Conservation (phyloP, 2,329 filamentous ascomycete species). For the Xylariomycetidae sp. region DNA sequence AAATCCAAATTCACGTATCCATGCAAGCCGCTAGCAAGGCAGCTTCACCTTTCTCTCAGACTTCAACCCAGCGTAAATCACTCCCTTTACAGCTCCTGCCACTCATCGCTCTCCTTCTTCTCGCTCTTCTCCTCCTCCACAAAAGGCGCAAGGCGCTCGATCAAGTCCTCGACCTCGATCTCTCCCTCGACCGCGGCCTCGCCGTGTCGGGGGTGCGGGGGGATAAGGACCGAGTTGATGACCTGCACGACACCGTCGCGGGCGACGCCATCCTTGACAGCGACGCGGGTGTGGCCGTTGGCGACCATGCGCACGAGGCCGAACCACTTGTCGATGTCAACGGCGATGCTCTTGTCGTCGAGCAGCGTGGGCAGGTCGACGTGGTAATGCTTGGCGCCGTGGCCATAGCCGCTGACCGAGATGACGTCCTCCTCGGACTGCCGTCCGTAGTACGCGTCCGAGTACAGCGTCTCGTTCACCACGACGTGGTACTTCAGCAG, state of each 20-base stretch:
- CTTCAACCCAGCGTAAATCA: too few relatives aligned
- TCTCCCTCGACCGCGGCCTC: slow-evolving; percentile 44
- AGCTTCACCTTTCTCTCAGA: too few relatives aligned
- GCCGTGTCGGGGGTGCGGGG: slow-evolving; percentile 51
- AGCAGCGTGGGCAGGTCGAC: slow-evolving; percentile 70
- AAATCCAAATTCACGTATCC: too few relatives aligned
- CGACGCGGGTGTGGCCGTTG: slow-evolving; percentile 65
- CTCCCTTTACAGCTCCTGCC: not conserved
- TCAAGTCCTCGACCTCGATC: slow-evolving; percentile 16
- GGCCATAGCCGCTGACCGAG: slow-evolving; percentile 13
- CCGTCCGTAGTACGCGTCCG: slow-evolving; percentile 66
- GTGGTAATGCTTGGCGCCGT: slow-evolving; percentile 44
- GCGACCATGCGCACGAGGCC: slow-evolving; percentile 66
- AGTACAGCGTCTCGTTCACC: slow-evolving; percentile 49
- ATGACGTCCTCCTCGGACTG: slow-evolving; percentile 17
- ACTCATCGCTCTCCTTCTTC: not conserved
- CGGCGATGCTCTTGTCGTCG: slow-evolving; percentile 55
- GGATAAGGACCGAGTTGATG: slow-evolving; percentile 66
- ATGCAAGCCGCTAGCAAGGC: too few relatives aligned
- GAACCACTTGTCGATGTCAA: slow-evolving; percentile 66
- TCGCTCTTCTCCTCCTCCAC: slow-evolving; percentile 27
- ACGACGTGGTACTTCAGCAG: slow-evolving; percentile 39
- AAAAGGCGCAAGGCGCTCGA: slow-evolving; percentile 26
- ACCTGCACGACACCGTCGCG: slow-evolving; percentile 81
- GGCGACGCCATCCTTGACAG: slow-evolving; percentile 63